A percentile compares a stretch with the other conserved stretches of the same genome.
Conservation (phyloP, 805 yeast species). For the Lachancea kluyveri region DNA sequence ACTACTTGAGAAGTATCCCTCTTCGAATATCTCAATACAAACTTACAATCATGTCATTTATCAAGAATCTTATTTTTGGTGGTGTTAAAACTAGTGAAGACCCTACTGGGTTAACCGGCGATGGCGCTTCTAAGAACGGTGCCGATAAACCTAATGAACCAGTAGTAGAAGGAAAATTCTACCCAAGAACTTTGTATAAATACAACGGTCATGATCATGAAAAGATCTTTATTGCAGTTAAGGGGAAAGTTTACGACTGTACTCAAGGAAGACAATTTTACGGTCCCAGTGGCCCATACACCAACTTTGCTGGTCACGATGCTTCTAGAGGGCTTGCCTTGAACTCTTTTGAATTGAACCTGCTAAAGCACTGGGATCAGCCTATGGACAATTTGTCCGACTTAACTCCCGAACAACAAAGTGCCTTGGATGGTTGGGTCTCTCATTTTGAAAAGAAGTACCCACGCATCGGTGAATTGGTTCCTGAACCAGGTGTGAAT, state of each 20-base stretch:
- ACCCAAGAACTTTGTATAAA: constrained; percentile 65
- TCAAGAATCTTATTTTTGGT: constrained; percentile 29
- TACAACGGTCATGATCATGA: constrained; percentile 79
- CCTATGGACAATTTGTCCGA: constrained; percentile 72
- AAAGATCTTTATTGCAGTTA: constrained; percentile 79
- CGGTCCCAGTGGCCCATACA: constrained; percentile 95
- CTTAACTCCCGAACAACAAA: constrained; percentile 52
- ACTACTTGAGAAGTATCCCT: too few relatives aligned
- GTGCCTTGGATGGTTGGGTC: constrained; percentile 79
- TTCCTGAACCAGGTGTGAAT: constrained; percentile 35
- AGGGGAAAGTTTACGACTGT: constrained; percentile 82
- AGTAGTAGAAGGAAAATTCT: constrained; percentile 45
- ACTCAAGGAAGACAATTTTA: constrained; percentile 74
- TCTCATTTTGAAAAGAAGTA: constrained; percentile 78
- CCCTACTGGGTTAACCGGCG: constrained; percentile 28
- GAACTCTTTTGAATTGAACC: constrained; percentile 71
- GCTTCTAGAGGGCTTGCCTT: constrained; percentile 89
- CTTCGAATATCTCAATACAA: too few relatives aligned
- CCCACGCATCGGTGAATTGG: constrained; percentile 68
- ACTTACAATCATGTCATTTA: constrained; percentile 31
- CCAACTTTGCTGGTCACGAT: constrained; percentile 92
- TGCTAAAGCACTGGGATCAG: constrained; percentile 61
- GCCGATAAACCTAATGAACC: constrained; percentile 27
- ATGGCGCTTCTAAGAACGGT: constrained; percentile 1
- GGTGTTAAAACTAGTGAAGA: constrained; percentile 29